Conservation (phyloP, 495 filamentous ascomycete species). For the Aspergillus diversus region DNA sequence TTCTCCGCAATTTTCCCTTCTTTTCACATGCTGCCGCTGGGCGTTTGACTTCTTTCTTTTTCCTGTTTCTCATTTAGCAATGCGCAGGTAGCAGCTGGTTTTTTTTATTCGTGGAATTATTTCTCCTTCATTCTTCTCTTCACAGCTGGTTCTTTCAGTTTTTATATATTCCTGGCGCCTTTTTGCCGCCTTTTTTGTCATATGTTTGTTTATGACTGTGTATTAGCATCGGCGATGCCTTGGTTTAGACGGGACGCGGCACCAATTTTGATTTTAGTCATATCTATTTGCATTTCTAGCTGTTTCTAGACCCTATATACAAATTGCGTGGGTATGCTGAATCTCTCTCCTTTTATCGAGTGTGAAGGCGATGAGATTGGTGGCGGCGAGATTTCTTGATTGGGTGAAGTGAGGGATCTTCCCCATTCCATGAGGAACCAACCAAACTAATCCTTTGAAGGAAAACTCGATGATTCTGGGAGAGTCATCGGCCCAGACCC, state of each 20-base stretch:
- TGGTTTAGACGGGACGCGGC: no score
- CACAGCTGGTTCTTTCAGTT: neutral
- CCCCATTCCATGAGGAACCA: neutral
- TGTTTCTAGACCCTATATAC: no score
- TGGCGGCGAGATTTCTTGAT: no score
- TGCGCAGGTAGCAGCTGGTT: slow-evolving; percentile 5
- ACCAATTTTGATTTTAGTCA: no score
- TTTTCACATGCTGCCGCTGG: neutral
- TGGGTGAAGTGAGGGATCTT: neutral
- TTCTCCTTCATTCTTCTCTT: slow-evolving; percentile 8
- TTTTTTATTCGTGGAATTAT: neutral
- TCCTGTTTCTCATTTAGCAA: neutral
- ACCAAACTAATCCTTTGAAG: neutral
- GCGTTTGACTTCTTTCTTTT: neutral
- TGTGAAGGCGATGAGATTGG: no score
- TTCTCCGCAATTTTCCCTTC: neutral
- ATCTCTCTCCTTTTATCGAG: no score
- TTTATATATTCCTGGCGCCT: neutral
- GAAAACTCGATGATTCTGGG: slow-evolving; percentile 19
- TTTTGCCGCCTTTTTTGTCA: no score
- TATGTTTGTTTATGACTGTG: neutral
- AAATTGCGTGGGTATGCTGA: no score
- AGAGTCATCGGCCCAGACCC: slow-evolving; percentile 29
- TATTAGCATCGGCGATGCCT: no score
- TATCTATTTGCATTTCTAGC: no score